Evolutionary conservation across 2,329 filamentous ascomycete genomes (phyloP).

Genomic region (Thielaviopsis punctulata): DNA sequence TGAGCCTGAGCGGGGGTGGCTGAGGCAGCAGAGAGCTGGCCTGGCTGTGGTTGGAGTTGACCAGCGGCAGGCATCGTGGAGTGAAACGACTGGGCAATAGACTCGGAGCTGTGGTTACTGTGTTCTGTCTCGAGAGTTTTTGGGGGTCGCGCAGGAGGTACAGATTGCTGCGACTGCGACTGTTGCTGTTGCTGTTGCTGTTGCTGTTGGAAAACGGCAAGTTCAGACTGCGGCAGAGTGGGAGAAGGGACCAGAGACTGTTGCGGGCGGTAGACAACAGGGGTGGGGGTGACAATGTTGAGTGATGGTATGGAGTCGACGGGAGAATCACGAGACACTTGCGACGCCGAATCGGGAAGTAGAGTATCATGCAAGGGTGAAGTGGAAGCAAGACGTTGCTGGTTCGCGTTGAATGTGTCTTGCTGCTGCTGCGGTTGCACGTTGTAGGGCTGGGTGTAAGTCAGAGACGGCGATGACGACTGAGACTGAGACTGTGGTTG

Average conservation of each 20-base stretch:
- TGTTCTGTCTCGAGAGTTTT: neutral
- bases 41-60: neutral
- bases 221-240: conserved; percentile 11
- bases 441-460: neutral
- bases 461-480: neutral
- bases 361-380: conserved; percentile 26
- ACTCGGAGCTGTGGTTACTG: neutral
- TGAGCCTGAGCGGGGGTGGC: neutral
- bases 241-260: conserved; percentile 26
- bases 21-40: neutral
- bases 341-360: conserved; percentile 36
- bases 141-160: neutral
- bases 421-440: conserved; percentile 8
- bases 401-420: conserved; percentile 4
- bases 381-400: conserved; percentile 13
- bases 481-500: conserved; percentile 19
- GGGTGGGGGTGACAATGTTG: conserved; percentile 19
- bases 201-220: conserved; percentile 3
- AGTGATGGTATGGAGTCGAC: conserved; percentile 27
- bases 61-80: neutral
- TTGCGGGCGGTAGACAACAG: conserved; percentile 28
- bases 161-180: neutral
- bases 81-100: neutral
- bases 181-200: neutral
- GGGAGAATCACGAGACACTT: conserved; percentile 44